Percentiles rank a stretch among this genome's conserved stretches.
Conservation (phyloP, 176 grass and related monocot genomes). For the Ensete glaucum region DNA sequence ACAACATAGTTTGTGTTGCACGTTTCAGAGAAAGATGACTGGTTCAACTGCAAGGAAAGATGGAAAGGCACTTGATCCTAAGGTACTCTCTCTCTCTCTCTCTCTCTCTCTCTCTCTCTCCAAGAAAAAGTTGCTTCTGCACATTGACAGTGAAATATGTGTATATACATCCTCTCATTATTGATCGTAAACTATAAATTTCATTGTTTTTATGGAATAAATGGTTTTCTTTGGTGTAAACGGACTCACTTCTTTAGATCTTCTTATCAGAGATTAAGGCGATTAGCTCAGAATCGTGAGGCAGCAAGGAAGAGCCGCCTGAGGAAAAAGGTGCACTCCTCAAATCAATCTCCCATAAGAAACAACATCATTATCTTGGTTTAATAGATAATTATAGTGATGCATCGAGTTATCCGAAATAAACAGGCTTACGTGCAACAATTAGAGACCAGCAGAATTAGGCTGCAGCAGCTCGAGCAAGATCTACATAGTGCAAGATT, state of each 20-base stretch:
- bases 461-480: slow-evolving; percentile 88
- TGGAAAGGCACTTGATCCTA: slow-evolving; percentile 61
- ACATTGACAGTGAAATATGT: background rate
- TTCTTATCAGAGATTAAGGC: slow-evolving; percentile 50
- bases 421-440: slow-evolving; percentile 90
- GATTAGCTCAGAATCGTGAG: slow-evolving; percentile 95
- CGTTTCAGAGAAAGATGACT: slow-evolving; percentile 52
- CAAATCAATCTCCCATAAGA: background rate
- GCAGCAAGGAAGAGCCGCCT: slow-evolving; percentile 95
- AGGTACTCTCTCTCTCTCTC: slow-evolving; percentile 39
- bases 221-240: too few relatives aligned
- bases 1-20: slow-evolving; percentile 13
- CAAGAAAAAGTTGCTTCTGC: background rate
- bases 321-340: slow-evolving; percentile 69
- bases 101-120: slow-evolving; percentile 7
- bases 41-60: slow-evolving; percentile 62
- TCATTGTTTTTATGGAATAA: too few relatives aligned
- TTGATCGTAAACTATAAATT: background rate
- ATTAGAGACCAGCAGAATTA: slow-evolving; percentile 80
- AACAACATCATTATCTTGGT: background rate
- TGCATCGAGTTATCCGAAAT: background rate
- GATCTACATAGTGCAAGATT: slow-evolving; percentile 79
- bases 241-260: too few relatives aligned
- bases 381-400: background rate
- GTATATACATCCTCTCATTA: background rate